Percentiles rank a stretch among this genome's conserved stretches.
Conservation (phyloP, 495 filamentous ascomycete species). For the Elaphomyces granulatus region DNA sequence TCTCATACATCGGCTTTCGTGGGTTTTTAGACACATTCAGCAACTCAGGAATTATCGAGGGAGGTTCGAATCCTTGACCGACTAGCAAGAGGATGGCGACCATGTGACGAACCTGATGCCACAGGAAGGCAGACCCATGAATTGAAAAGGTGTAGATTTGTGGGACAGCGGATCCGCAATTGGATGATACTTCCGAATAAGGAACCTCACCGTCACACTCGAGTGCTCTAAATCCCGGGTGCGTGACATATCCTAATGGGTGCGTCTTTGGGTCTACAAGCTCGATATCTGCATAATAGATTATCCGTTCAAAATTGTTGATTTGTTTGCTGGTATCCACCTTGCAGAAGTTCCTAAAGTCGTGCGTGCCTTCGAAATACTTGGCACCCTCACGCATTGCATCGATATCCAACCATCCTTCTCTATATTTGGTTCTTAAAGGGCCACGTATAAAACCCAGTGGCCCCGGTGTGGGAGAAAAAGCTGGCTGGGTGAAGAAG, state of each 20-base stretch:
- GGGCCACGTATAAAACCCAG: conserved; percentile 20
- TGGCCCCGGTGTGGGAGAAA: conserved; percentile 40
- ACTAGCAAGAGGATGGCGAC: conserved; percentile 73
- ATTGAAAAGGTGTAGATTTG: conserved; percentile 78
- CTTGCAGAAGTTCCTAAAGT: conserved; percentile 96
- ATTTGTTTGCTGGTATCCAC: conserved; percentile 77
- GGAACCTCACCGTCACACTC: conserved; percentile 4
- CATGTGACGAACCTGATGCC: conserved; percentile 96
- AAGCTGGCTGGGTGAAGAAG: conserved; percentile 93
- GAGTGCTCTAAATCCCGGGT: conserved; percentile 20
- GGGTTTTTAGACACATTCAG: conserved; percentile 57
- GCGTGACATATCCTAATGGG: conserved; percentile 24
- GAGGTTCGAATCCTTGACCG: conserved; percentile 75
- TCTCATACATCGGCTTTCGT: conserved; percentile 64
- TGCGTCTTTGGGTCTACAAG: conserved; percentile 39
- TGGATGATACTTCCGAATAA: conserved; percentile 10
- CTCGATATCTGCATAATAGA: conserved; percentile 64
- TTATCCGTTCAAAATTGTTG: conserved; percentile 59
- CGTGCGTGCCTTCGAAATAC: conserved; percentile 66
- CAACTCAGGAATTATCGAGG: conserved; percentile 53
- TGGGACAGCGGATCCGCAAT: conserved; percentile 20
- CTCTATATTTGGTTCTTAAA: conserved; percentile 20
- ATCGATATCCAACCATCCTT: conserved; percentile 63
- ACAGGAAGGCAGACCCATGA: conserved; percentile 85
- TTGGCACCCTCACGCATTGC: conserved; percentile 73